Evolutionary conservation across 2,329 filamentous ascomycete genomes (phyloP).

Genomic region (Beauveria scarabaeidicola): DNA sequence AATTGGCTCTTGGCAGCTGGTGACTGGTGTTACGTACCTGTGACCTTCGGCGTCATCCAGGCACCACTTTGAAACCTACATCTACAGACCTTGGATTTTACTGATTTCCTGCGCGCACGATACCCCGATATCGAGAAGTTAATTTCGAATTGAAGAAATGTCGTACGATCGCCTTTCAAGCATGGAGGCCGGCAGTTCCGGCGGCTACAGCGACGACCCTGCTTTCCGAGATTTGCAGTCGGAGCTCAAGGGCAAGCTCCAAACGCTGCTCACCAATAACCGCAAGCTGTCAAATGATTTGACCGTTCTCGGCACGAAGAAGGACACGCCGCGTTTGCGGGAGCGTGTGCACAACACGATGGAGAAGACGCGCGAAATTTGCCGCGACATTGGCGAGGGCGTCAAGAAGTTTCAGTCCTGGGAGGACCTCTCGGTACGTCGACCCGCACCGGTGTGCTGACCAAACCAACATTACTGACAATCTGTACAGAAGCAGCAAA

Average conservation of each 20-base stretch:
- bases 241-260: slow-evolving; percentile 78
- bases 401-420: slow-evolving; percentile 85
- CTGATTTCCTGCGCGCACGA: neutral
- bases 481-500: slow-evolving; percentile 70
- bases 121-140: neutral
- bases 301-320: slow-evolving; percentile 75
- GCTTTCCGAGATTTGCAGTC: slow-evolving; percentile 80
- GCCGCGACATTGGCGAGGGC: slow-evolving; percentile 87
- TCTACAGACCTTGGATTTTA: slow-evolving; percentile 5
- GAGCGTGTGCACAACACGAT: slow-evolving; percentile 84
- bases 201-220: slow-evolving; percentile 85
- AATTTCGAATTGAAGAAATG: slow-evolving; percentile 42
- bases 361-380: slow-evolving; percentile 76
- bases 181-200: slow-evolving; percentile 68
- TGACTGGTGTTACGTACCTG: slow-evolving; percentile 11
- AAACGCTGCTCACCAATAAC: slow-evolving; percentile 81
- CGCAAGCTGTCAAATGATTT: slow-evolving; percentile 78
- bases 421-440: slow-evolving; percentile 67
- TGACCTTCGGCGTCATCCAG: slow-evolving; percentile 15
- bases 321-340: slow-evolving; percentile 82
- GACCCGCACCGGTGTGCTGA: neutral
- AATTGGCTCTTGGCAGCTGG: neutral
- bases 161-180: slow-evolving; percentile 83
- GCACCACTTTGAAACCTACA: slow-evolving; percentile 16
- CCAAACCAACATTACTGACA: neutral